A percentile compares a stretch with the other conserved stretches of the same genome.
Conservation (phyloP, 768 basidiomycete species). For the Hericium erinaceus region DNA sequence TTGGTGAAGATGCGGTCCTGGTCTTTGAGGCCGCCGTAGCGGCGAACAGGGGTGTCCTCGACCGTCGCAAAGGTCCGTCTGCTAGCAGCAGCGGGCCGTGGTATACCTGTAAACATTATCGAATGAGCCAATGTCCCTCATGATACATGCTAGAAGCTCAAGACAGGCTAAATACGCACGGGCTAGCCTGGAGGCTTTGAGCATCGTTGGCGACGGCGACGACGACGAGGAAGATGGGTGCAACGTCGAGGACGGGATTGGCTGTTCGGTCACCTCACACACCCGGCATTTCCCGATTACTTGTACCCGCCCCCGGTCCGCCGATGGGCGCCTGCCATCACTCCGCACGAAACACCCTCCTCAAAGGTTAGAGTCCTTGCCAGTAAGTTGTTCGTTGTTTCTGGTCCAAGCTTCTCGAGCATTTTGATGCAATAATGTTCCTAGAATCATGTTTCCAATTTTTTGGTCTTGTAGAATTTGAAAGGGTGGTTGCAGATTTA, state of each 20-base stretch:
- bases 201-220: constrained; percentile 8
- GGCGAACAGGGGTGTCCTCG: constrained; percentile 77
- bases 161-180: constrained; percentile 5
- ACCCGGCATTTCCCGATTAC: not conserved
- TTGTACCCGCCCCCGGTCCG: no score
- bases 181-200: constrained; percentile 7
- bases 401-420: no score
- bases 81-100: not conserved
- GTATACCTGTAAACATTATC: constrained; percentile 7
- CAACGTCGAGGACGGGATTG: not conserved
- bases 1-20: constrained; percentile 94
- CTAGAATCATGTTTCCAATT: no score
- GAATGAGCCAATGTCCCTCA: not conserved
- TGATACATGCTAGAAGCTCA: not conserved
- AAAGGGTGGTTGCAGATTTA: no score
- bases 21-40: constrained; percentile 91
- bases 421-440: no score
- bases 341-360: no score
- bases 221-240: not conserved
- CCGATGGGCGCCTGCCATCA: no score
- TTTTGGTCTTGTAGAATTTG: no score
- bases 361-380: no score
- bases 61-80: constrained; percentile 55
- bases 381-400: no score
- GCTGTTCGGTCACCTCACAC: not conserved